Base-by-base conservation (phyloP, 768 basidiomycete species). In the Filobasidium wieringae region DNA sequence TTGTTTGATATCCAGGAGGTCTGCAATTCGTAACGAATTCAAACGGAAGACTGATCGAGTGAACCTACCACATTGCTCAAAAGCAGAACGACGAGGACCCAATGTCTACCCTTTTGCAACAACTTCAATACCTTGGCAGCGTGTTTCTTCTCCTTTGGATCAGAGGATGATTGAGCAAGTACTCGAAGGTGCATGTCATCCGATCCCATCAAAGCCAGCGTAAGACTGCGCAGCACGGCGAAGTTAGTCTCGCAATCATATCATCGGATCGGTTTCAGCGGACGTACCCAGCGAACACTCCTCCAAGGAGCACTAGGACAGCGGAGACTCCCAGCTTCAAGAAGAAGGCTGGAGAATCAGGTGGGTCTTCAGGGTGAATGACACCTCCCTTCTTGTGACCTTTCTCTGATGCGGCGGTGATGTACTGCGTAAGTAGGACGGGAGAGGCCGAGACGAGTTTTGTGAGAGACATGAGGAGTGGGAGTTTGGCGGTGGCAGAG, bases 61-160 rank as follows among this genome's bases (percentile, higher is more conserved):
- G 5, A 7, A 74, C 73, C 54, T 53, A 76, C 73, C 34, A 95
- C 91, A 70, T 96, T 95, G 57, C 86, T 82, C 0, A 96, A 77
- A 1, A 97, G 79, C 1, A 97, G 79, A 7, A 89, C 91, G 52
- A 95, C 92, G 8, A 97, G 80, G 12, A 96, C 89, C 93, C 93
- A 91, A 72, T 91, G 88, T 2, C 88, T 80, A 0, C 87, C 86
- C 62, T 77, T 80, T 34, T 76, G 72, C 79, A 83, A 74, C 15
- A 83, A 69, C 29, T 66, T 71, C 32, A 82, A 68, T 1, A 83
- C 82, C 61, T 74, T 76, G 9, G 60, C 49, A 1, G 76, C 76
- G 17, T 75, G 64, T 47, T 64, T 67, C 64, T 81, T 80, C 72
- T 92, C 87, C 22, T 65, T 77, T 5, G 75, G 61, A 68, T 88